A percentile compares a stretch with the other conserved stretches of the same genome.
phyloP scores from a whole-genome alignment of 768 basidiomycete species.

The Termitomyces sp. region DNA sequence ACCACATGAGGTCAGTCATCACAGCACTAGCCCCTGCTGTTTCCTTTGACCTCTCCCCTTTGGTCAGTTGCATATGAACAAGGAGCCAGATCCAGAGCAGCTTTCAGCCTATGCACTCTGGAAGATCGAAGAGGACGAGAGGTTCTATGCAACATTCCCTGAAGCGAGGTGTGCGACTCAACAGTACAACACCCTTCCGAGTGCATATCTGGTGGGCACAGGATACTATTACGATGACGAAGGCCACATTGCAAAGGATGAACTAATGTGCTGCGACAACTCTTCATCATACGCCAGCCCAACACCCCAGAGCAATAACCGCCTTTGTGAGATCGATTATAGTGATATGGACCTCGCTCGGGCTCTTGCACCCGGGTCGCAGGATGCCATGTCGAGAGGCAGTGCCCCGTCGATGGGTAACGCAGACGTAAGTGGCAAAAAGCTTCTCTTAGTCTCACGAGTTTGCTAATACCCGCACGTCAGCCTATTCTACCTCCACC shows the following conservation, averaged over 20 bases:
- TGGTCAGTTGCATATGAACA: constrained; percentile 8
- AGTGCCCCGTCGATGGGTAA: neutral
- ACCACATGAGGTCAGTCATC: constrained; percentile 5
- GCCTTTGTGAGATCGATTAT: neutral
- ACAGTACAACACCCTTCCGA: constrained; percentile 11
- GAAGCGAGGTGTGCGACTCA: constrained; percentile 24
- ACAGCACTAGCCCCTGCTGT: neutral
- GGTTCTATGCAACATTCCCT: constrained; percentile 37
- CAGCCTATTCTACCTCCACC: constrained; percentile 1
- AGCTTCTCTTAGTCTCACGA: neutral
- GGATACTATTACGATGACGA: constrained; percentile 12
- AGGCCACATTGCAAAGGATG: constrained; percentile 1
- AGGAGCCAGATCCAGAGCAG: constrained; percentile 6
- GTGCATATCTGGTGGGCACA: constrained; percentile 12
- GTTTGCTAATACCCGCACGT: constrained; percentile 1
- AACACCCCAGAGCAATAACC: neutral
- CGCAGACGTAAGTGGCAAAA: constrained; percentile 10
- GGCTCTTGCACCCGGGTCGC: neutral
- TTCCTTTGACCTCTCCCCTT: constrained; percentile 1
- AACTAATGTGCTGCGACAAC: neutral
- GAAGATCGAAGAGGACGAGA: constrained; percentile 33
- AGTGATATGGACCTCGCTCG: neutral
- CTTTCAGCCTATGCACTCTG: constrained; percentile 29
- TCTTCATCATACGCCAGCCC: neutral
- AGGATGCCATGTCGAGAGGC: neutral